Percentiles rank a stretch among this genome's conserved stretches.
phyloP scores from a whole-genome alignment of 176 grass and related monocot species.

The Hordeum marinum region DNA sequence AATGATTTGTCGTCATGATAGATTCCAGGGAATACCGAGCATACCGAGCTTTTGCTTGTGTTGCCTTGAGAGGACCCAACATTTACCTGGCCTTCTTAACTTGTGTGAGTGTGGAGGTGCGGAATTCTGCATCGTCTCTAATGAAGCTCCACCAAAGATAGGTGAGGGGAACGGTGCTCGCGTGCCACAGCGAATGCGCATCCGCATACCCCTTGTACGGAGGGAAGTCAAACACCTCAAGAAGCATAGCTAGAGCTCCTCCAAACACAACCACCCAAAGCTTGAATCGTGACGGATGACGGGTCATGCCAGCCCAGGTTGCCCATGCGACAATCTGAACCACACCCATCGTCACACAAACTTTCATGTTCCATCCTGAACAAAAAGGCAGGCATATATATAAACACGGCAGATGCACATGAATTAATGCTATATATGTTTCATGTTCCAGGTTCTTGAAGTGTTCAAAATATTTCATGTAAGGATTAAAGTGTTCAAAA shows the following conservation, averaged over 20 bases:
- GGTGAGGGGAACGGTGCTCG: constrained; percentile 35
- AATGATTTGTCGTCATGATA: neutral
- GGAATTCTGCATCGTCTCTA: constrained; percentile 37
- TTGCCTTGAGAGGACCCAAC: constrained; percentile 28
- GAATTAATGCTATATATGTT: no score
- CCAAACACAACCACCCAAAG: constrained; percentile 62
- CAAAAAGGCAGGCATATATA: neutral
- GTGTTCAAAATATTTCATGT: no score
- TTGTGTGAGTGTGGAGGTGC: constrained; percentile 32
- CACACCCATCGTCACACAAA: constrained; percentile 72
- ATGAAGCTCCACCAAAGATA: constrained; percentile 54
- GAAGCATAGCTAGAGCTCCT: constrained; percentile 67
- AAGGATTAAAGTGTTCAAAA: no score
- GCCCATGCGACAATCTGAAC: constrained; percentile 77
- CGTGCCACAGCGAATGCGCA: constrained; percentile 57
- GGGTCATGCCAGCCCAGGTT: constrained; percentile 64
- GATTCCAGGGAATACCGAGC: neutral
- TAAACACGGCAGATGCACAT: neutral
- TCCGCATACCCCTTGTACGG: constrained; percentile 77
- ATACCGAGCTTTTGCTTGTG: neutral
- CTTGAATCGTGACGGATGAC: constrained; percentile 66
- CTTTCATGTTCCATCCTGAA: constrained; percentile 98
- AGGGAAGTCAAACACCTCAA: constrained; percentile 79
- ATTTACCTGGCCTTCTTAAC: constrained; percentile 41
- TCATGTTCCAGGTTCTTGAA: no score